Evolutionary conservation across 192 early-diverging fungal species (phyloP).

Genomic region (Backusella mclennaniae): DNA sequence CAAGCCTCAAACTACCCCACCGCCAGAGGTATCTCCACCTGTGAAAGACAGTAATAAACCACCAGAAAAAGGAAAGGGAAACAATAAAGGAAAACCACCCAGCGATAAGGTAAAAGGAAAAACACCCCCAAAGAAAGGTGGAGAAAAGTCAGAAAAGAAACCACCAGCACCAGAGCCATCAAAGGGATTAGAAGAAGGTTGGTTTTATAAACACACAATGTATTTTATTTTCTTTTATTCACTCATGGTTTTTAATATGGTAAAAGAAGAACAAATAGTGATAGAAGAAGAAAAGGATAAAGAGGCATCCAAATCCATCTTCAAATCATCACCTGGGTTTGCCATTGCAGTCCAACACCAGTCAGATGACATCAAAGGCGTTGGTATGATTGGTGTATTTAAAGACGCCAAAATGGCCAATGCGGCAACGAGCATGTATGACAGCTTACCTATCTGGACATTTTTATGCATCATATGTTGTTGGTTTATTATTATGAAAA

Average conservation of each 20-base stretch:
- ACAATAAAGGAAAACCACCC: not conserved
- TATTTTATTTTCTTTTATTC: not conserved
- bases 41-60: not conserved
- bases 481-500: not conserved
- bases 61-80: not conserved
- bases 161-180: not conserved
- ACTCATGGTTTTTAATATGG: not conserved
- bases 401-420: not conserved
- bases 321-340: not conserved
- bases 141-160: not conserved
- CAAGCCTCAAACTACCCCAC: not conserved
- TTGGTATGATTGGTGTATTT: not conserved
- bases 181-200: not conserved
- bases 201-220: not conserved
- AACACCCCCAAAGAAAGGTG: not conserved
- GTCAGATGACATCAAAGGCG: not conserved
- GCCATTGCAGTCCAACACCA: not conserved
- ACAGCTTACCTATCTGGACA: not conserved
- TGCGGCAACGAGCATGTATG: not conserved
- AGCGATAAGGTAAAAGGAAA: not conserved
- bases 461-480: not conserved
- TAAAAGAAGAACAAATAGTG: not conserved
- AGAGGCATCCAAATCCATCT: not conserved
- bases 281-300: not conserved
- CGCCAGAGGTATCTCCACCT: not conserved